A percentile compares a stretch with the other conserved stretches of the same genome.
Conservation (phyloP, 768 basidiomycete species). For the Tulasnella sp. region DNA sequence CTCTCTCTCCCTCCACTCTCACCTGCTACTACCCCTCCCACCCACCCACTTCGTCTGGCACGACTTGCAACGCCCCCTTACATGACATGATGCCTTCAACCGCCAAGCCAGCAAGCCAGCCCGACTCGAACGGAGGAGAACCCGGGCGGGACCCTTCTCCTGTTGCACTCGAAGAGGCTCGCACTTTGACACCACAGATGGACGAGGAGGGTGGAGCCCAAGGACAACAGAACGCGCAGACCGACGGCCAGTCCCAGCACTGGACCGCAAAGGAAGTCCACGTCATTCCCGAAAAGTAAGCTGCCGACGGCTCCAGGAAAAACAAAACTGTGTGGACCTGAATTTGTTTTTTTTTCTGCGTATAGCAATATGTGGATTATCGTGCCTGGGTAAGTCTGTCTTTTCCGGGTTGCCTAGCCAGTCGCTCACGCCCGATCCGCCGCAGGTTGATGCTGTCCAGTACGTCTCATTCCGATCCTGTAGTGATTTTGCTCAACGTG, state of each 20-base stretch:
- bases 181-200: conserved; percentile 1
- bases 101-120: neutral
- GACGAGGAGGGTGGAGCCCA: neutral
- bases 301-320: neutral
- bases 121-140: neutral
- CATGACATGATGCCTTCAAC: neutral
- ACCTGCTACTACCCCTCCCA: neutral
- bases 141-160: neutral
- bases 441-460: neutral
- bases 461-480: neutral
- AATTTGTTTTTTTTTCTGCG: neutral
- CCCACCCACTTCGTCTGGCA: neutral
- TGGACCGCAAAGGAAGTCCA: neutral
- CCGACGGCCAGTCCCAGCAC: neutral
- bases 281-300: neutral
- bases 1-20: neutral
- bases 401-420: neutral
- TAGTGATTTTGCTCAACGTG: neutral
- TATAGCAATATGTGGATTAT: conserved; percentile 10
- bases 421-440: neutral
- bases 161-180: neutral
- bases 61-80: neutral
- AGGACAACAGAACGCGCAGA: neutral
- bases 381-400: neutral
- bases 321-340: neutral